A percentile compares a stretch with the other conserved stretches of the same genome.
These are phyloP conservation scores for Cryptomeria japonica DNA, from an alignment of 75 land plant species.

Conservation along the genomic window DNA sequence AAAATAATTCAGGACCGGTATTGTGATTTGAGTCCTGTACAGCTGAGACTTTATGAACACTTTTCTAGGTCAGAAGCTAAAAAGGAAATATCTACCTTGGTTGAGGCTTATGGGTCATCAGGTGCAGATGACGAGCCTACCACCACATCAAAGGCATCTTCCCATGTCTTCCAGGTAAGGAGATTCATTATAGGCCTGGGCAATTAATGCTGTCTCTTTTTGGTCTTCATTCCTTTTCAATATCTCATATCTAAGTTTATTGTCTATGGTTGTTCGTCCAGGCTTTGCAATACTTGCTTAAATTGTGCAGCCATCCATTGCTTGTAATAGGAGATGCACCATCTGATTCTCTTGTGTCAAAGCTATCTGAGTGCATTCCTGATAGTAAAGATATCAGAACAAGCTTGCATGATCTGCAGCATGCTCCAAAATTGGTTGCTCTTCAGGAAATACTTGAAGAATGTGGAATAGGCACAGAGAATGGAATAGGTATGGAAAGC, in stretches of 20 bases:
- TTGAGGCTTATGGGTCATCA: slow-evolving; percentile 45
- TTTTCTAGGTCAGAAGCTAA: slow-evolving; percentile 84
- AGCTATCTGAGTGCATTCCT: slow-evolving; percentile 53
- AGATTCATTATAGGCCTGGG: neutral
- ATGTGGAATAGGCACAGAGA: slow-evolving; percentile 88
- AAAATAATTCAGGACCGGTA: slow-evolving; percentile 98
- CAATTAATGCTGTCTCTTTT: slow-evolving; percentile 5
- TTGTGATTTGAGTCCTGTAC: slow-evolving; percentile 93
- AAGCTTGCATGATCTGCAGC: slow-evolving; percentile 84
- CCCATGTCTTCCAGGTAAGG: slow-evolving; percentile 95
- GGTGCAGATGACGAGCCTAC: slow-evolving; percentile 31
- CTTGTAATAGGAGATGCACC: slow-evolving; percentile 74
- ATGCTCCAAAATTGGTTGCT: slow-evolving; percentile 96
- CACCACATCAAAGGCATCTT: slow-evolving; percentile 46
- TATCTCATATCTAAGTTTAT: neutral
- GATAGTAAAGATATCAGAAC: slow-evolving; percentile 42
- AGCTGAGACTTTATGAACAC: slow-evolving; percentile 86
- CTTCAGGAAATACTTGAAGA: slow-evolving; percentile 94
- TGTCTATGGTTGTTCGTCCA: slow-evolving; percentile 30
- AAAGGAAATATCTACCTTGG: slow-evolving; percentile 72
- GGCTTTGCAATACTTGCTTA: slow-evolving; percentile 96
- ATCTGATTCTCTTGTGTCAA: slow-evolving; percentile 24
- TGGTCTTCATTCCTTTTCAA: neutral
- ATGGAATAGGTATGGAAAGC: slow-evolving; percentile 74
- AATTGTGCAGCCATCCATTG: slow-evolving; percentile 97